Percentiles rank a stretch among this genome's conserved stretches.
These are phyloP conservation scores for Lactarius hengduanensis DNA, from an alignment of 768 basidiomycete genomes.

Conservation along the genomic window DNA sequence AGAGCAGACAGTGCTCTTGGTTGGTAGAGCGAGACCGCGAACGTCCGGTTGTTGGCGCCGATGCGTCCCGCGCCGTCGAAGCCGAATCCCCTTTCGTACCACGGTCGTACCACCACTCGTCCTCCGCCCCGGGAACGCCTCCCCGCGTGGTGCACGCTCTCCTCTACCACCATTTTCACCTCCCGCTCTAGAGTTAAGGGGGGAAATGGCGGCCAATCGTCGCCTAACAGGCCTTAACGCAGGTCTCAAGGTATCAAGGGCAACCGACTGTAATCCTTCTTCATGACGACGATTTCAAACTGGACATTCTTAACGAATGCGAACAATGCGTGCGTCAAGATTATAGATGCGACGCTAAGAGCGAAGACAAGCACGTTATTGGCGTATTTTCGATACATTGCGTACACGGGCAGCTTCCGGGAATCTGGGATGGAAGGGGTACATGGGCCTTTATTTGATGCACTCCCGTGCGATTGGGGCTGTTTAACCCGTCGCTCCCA, in stretches of 20 bases:
- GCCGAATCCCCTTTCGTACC: slow-evolving; percentile 8
- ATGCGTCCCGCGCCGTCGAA: slow-evolving; percentile 12
- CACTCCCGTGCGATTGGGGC: neutral
- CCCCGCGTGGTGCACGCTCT: slow-evolving; percentile 7
- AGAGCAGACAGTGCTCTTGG: slow-evolving; percentile 44
- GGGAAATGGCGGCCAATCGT: slow-evolving; percentile 6
- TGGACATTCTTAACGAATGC: slow-evolving; percentile 1
- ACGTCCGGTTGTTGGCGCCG: slow-evolving; percentile 21
- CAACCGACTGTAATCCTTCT: slow-evolving; percentile 11
- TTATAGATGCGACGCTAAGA: slow-evolving; percentile 8
- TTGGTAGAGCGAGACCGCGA: slow-evolving; percentile 47
- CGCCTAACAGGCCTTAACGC: slow-evolving; percentile 6
- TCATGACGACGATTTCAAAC: neutral
- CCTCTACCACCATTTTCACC: slow-evolving; percentile 18
- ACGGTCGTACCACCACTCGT: neutral
- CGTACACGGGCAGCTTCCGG: neutral
- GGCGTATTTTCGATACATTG: neutral
- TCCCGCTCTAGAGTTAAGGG: neutral
- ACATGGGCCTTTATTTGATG: neutral
- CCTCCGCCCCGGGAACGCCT: neutral
- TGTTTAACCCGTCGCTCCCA: neutral
- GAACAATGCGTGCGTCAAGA: slow-evolving; percentile 3
- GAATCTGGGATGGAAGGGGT: neutral
- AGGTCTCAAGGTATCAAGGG: neutral
- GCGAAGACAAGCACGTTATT: slow-evolving; percentile 4